Evolutionary conservation across 768 basidiomycete genomes (phyloP), one percentile per base, ranked within the genome.

Genomic region (Boletus vermiculosoides): DNA sequence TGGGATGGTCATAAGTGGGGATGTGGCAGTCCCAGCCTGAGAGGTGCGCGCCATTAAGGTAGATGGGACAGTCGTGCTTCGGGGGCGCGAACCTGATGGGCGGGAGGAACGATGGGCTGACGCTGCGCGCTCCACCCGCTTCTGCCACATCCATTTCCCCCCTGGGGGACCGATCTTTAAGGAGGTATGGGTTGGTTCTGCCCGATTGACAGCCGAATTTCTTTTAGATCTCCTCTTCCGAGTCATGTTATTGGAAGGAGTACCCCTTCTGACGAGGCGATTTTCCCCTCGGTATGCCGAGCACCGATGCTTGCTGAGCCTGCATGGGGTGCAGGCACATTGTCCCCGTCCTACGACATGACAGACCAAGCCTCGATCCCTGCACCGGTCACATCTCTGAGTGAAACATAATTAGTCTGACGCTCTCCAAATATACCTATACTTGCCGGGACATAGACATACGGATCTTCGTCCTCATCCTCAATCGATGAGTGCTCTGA

Each of bases 401-500:
- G 1, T 8, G n/a, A 25, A 23, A 20, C 7, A 20, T 11, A 0
- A 4, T 39, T 20, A 55, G 22, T 6, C 4, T 12, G 7, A 39
- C 7, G 13, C 23, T 31, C 15, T 11, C 16, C 2, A 20, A 31
- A n/a, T 7, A 34, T 28, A n/a, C 10, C n/a, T 1, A 16, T 4
- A 22, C 48, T 34, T 30, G 52, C 60, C 15, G 61, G 61, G 4
- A n/a, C 10, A 13, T 61, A 61, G 0, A 54, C n/a, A 8, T 37
- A 49, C 5, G 2, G 20, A 5, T 18, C 46, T 4, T n/a, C 30
- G 5, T 36, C 45, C 0, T n/a, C n/a, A 20, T 28, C 25, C 13
- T 23, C 45, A 18, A 25, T 23, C 6, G 23, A 9, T 10, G 18
- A 25, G 16, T 2, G 31, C 31, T 31, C 31, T 1, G 33, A 33